Base-by-base conservation (phyloP, 2,329 filamentous ascomycete genomes). In the Alternaria novae-zelandiae region DNA sequence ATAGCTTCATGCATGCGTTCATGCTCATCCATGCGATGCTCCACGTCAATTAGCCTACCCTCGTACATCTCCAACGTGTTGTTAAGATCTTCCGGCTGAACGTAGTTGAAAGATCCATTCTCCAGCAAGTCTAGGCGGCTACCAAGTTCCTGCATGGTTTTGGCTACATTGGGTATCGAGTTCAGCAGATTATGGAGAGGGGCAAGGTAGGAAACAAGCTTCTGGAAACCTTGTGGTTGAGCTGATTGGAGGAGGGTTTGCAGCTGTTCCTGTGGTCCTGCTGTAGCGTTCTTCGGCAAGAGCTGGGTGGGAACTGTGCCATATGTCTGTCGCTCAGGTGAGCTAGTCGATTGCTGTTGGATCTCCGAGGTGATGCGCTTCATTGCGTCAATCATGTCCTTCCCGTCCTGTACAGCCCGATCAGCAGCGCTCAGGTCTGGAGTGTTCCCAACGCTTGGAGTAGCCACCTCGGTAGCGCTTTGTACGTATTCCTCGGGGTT, bases 41-140 rank as follows among this genome's bases (percentile, higher is more conserved):
- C 91, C 7, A 94, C 82, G 41, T 94, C 91, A 1, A 88, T 86
- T 8, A 94, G 82, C 21, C 91, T 87, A 9, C 89, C 84, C 67
- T 94, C 91, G 47, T 87, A 77, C 51, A 87, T 81, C 32, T 93
- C 91, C 70, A 91, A 86, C 57, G 86, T 88, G 20, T 92, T 90
- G 17, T 89, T 83, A 53, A 91, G 87, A 41, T 91, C 89, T 21
- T 93, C 91, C 51, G 91, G 86, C n/a, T 86, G 85, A 17, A 85
- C 83, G 46, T 87, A 84, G 23, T 88, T 88, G 71, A 93, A 92
- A 0, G 90, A 93, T 2, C 86, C 83, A 54, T 86, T 91, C 78
- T 95, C 92, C 6, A 94, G 83, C 59, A 84, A 82, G 53, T 92
- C 89, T 12, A 95, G 78, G 2, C 92, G 88, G 56, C 86, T 84